Base-by-base conservation (phyloP, 768 basidiomycete genomes). In the Pleurotus tuber-regium region DNA sequence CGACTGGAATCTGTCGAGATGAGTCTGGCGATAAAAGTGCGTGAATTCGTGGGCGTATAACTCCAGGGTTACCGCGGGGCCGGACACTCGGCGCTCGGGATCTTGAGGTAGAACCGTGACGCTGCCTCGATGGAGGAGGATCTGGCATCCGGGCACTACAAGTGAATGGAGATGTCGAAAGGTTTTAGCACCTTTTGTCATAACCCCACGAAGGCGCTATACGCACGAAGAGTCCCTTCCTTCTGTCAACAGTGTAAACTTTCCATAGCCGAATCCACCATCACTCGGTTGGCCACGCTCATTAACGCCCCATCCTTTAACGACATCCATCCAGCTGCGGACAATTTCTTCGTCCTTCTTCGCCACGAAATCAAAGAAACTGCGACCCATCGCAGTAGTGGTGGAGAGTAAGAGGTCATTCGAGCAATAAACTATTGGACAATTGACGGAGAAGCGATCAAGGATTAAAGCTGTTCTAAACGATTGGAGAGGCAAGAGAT, bases 221-320 rank as follows among this genome's bases (percentile, higher is more conserved):
- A 66, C 77, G 52, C 53, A 83, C 86, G 74, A 72, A 0, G 83
- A 83, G 59, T 89, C 84, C 54, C 89, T 70, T 0, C 87, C 86
- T 43, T 74, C 72, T 1, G 75, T 66, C 47, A 77, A 65, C 2
- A 89, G 59, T 35, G 65, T 69, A 58, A 92, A 92, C 59, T 77
- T 79, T 14, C 88, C 88, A 66, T 87, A 92, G 12, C 87, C 89
- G 62, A 92, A 92, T 1, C 89, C 89, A 28, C 89, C 88, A 57
- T 90, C 87, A 61, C 85, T 87, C 19, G 89, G 89, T 66, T 87
- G 86, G 0, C 89, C 89, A 2, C 82, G 78, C 64, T 91, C 89
- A 55, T 91, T 91, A 43, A 91, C 87, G 14, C 89, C 89, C 85
- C 89, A 90, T 2, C 82, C 78, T 63, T 92, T 92, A 59, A 90